These are phyloP conservation scores for Phytophthora crassamura DNA, from an alignment of 352 stramenopile genomes.

Conservation along the genomic window DNA sequence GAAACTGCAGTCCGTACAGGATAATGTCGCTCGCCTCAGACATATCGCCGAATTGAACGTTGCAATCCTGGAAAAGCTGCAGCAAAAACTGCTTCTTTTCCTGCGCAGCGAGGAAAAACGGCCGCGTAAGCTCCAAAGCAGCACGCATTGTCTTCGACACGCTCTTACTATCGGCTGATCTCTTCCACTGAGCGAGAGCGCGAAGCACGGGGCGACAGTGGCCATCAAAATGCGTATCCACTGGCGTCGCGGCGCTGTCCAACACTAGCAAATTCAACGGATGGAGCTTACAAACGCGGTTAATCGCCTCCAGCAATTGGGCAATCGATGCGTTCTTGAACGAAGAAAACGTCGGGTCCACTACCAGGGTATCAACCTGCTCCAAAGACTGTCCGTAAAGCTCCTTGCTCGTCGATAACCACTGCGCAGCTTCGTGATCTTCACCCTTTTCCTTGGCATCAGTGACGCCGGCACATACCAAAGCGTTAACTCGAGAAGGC, in stretches of 20 bases:
- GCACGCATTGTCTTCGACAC: constrained; percentile 34
- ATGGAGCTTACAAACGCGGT: constrained; percentile 49
- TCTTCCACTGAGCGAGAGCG: constrained; percentile 39
- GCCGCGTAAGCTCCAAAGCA: constrained; percentile 48
- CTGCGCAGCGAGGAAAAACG: constrained; percentile 56
- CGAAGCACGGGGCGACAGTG: constrained; percentile 57
- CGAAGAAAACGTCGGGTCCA: constrained; percentile 25
- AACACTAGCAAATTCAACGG: constrained; percentile 34
- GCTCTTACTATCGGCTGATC: constrained; percentile 22
- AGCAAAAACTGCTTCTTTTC: constrained; percentile 79
- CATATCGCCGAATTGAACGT: constrained; percentile 75
- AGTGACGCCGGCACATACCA: constrained; percentile 34
- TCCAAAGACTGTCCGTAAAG: constrained; percentile 44
- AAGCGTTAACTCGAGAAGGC: constrained; percentile 37
- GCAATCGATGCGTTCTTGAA: constrained; percentile 32
- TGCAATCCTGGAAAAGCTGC: constrained; percentile 72
- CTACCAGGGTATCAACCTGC: constrained; percentile 38
- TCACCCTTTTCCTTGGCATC: constrained; percentile 22
- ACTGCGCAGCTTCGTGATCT: constrained; percentile 33
- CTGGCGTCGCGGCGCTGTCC: constrained; percentile 17
- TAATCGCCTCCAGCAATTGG: constrained; percentile 50
- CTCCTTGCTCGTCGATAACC: constrained; percentile 41
- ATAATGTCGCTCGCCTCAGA: constrained; percentile 63
- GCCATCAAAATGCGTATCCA: constrained; percentile 53
- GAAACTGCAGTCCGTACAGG: constrained; percentile 62